Base-by-base conservation (phyloP, 1,284 basidiomycete species). In the Rhodotorula sp. region DNA sequence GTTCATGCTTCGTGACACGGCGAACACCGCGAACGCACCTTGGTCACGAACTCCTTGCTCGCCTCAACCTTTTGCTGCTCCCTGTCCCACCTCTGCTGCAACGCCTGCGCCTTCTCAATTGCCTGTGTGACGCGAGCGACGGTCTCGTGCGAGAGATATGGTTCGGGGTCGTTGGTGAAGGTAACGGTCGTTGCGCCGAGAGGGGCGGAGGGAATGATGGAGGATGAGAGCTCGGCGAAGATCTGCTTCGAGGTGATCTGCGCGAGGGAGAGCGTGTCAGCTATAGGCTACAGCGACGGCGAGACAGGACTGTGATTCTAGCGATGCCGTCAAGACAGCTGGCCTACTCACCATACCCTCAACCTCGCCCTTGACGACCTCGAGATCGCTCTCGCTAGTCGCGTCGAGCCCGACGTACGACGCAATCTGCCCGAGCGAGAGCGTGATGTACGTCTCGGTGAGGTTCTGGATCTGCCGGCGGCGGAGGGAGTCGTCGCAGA, bases 401-500 rank as follows among this genome's bases (percentile, higher is more conserved):
- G 48, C 30, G n/a, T 84, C 81, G 51, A 88, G 84, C 44, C 85
- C 86, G 55, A 89, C 83, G 18, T 84, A 83, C 31, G 82, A 82
- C 7, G 85, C 88, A 62, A 93, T 88, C 69, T 91, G 89, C 0
- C 81, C 78, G 11, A 93, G 80, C 30, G 87, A 84, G 11, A 92
- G 84, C 0, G 88, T 88, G 53, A 90, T 84, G 76, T 91, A 93
- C 10, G 90, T 91, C 61, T 85, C 84, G 0, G 88, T 92, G 59
- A 93, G 83, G 76, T 86, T 88, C 79, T 87, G 87, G 72, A 93
- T 85, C 60, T 86, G 82, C 86, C 90, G 90, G 52, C 88, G 84
- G 0, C 88, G 87, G 7, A 88, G 86, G 22, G 86, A 84, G 15
- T 84, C 84, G 46, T 91, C 79, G 9, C 86, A 88, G 70, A 87